Evolutionary conservation across 2,329 filamentous ascomycete species (phyloP), one percentile per base, ranked within the genome.

Genomic region (Alternaria panax): DNA sequence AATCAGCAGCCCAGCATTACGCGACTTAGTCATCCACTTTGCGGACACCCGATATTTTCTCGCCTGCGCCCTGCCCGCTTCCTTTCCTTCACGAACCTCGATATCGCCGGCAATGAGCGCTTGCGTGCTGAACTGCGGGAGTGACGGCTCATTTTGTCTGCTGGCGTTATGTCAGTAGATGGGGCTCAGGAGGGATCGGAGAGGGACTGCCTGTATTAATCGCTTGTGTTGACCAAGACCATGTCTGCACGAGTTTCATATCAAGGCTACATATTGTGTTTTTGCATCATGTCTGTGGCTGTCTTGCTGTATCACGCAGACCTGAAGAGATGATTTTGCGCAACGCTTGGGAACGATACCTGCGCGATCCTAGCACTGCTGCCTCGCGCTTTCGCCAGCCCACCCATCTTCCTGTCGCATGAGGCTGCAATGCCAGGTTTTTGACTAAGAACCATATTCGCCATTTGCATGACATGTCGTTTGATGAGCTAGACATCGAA

Each of bases 201-300:
- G 81, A 83, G 72, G 73, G 76, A 82, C 60, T 55, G 78, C 80
- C 80, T 80, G 82, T 83, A 79, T 84, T 84, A 84, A 84, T 84
- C 82, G 79, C 82, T 75, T 80, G 80, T 80, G 76, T 74, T 68
- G 73, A 77, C 73, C 62, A 70, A 62, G 65, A 58, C 69, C 65
- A 72, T 80, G 77, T 74, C 75, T 75, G 65, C 74, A 76, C 81
- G 81, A 76, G 82, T 82, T 84, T 84, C 82, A 84, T 83, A 82
- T 84, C 81, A 83, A 81, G 80, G 81, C 79, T 66, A 83, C 80
- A 83, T 78, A 58, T 62, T 42, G 51, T 40, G 55, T 27, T 65
- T 48, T 18, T 18, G 30, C 32, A 27, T 43, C 18, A 59, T 36
- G 51, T 11, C 18, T 46, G 16, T 48, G 20, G 8, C 40, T 12